A percentile compares a stretch with the other conserved stretches of the same genome.
These are phyloP conservation scores for Geoglossum cookeanum DNA, from an alignment of 2,329 filamentous ascomycete genomes.

Conservation along the genomic window DNA sequence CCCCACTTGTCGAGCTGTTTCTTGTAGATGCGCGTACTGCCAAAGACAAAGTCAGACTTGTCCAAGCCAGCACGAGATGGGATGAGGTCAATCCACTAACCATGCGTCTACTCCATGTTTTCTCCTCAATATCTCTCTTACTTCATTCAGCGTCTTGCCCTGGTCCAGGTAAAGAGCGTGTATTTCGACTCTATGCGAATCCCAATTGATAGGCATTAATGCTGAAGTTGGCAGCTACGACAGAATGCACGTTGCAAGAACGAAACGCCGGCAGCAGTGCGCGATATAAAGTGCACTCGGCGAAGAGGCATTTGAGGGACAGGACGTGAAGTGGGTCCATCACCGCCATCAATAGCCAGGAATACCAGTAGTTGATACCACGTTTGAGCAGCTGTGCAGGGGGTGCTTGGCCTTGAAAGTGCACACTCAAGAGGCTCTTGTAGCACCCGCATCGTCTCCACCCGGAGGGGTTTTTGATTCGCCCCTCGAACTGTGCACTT, in stretches of 20 bases:
- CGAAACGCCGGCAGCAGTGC: not conserved
- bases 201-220: not conserved
- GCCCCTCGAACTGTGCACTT: too few relatives aligned
- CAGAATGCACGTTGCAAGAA: not conserved
- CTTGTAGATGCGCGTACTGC: not conserved
- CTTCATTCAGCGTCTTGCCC: not conserved
- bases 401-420: too few relatives aligned
- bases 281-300: not conserved
- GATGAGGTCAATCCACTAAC: not conserved
- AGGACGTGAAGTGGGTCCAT: too few relatives aligned
- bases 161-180: not conserved
- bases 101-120: not conserved
- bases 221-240: not conserved
- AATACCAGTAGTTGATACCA: too few relatives aligned
- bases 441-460: too few relatives aligned
- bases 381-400: too few relatives aligned
- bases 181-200: not conserved
- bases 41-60: not conserved
- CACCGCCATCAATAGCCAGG: too few relatives aligned
- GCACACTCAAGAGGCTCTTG: too few relatives aligned
- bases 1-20: not conserved
- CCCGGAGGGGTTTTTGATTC: too few relatives aligned
- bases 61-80: not conserved
- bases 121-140: not conserved
- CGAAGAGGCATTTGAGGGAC: not conserved